Percentiles rank a stretch among this genome's conserved stretches.
These are phyloP conservation scores for Cordyceps sp. DNA, from an alignment of 2,329 filamentous ascomycete genomes.

Conservation along the genomic window DNA sequence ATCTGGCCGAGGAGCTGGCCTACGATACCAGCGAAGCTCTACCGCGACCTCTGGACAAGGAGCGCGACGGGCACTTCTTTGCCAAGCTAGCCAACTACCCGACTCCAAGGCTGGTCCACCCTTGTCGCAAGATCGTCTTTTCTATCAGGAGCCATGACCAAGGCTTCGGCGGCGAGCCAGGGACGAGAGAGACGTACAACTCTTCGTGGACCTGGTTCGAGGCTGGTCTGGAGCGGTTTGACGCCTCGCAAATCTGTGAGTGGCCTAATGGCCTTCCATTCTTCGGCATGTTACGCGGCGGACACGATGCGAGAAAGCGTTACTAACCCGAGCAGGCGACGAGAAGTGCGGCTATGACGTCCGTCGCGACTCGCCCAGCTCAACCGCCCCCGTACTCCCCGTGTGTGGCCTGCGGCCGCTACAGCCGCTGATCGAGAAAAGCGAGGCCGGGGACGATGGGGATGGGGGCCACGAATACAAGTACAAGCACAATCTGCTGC, in stretches of 20 bases:
- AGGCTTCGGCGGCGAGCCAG: constrained; percentile 28
- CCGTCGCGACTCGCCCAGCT: constrained; percentile 8
- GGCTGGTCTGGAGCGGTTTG: constrained; percentile 39
- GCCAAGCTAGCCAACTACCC: constrained; percentile 19
- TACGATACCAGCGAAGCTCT: constrained; percentile 13
- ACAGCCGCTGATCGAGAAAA: constrained; percentile 11
- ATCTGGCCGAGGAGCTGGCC: constrained; percentile 10
- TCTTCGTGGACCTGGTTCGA: constrained; percentile 48
- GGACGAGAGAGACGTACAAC: constrained; percentile 21
- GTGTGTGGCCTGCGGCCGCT: constrained; percentile 20
- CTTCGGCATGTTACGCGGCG: no score
- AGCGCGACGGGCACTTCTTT: constrained; percentile 14
- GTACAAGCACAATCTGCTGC: constrained; percentile 21
- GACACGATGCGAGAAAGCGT: constrained; percentile 3
- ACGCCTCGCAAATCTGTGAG: constrained; percentile 17
- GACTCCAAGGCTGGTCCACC: constrained; percentile 23
- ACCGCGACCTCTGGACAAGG: constrained; percentile 10
- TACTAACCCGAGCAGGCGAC: constrained; percentile 9
- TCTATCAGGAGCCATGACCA: constrained; percentile 40
- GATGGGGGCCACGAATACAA: constrained; percentile 4
- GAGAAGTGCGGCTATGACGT: constrained; percentile 13
- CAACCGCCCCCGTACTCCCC: constrained; percentile 10
- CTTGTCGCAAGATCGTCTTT: constrained; percentile 45
- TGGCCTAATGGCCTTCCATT: background rate
- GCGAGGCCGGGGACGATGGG: constrained; percentile 5